These are phyloP conservation scores for Artomyces pyxidatus DNA, from an alignment of 768 basidiomycete genomes.

Conservation along the genomic window DNA sequence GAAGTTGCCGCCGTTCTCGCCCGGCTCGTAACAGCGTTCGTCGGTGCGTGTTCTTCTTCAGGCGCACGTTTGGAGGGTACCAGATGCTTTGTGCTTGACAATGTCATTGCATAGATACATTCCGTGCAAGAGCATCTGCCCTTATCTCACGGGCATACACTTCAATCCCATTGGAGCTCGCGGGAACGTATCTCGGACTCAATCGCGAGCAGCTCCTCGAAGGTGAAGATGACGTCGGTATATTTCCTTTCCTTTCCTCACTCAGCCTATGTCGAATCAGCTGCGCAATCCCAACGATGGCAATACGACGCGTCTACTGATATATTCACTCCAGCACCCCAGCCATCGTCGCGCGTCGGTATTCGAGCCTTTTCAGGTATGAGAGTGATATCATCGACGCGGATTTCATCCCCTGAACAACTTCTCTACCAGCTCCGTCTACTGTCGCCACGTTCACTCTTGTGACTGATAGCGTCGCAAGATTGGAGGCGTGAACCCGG, in stretches of 20 bases:
- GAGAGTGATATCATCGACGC: not conserved
- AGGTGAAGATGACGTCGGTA: conserved; percentile 22
- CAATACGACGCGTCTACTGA: conserved; percentile 38
- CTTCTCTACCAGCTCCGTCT: conserved; percentile 35
- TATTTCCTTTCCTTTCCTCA: conserved; percentile 3
- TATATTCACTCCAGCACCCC: conserved; percentile 36
- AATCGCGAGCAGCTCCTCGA: conserved; percentile 24
- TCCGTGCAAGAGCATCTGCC: conserved; percentile 46
- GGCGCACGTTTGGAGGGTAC: not conserved
- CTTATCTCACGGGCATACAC: conserved; percentile 60
- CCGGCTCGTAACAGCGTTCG: conserved; percentile 38
- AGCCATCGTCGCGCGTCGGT: too few relatives aligned
- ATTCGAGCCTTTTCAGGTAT: not conserved
- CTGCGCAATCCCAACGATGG: conserved; percentile 40
- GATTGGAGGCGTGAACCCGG: conserved; percentile 4
- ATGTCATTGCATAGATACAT: conserved; percentile 38
- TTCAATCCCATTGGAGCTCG: conserved; percentile 46
- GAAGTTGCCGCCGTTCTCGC: conserved; percentile 39
- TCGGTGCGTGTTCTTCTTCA: conserved; percentile 30
- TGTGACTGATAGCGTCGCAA: conserved; percentile 46
- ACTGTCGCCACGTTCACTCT: conserved; percentile 40
- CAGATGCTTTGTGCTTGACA: too few relatives aligned
- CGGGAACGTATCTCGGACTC: conserved; percentile 50
- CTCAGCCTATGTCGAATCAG: conserved; percentile 21
- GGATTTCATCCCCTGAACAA: not conserved